Evolutionary conservation across 2,329 filamentous ascomycete genomes (phyloP).

Genomic region (Blastomyces emzantsi): DNA sequence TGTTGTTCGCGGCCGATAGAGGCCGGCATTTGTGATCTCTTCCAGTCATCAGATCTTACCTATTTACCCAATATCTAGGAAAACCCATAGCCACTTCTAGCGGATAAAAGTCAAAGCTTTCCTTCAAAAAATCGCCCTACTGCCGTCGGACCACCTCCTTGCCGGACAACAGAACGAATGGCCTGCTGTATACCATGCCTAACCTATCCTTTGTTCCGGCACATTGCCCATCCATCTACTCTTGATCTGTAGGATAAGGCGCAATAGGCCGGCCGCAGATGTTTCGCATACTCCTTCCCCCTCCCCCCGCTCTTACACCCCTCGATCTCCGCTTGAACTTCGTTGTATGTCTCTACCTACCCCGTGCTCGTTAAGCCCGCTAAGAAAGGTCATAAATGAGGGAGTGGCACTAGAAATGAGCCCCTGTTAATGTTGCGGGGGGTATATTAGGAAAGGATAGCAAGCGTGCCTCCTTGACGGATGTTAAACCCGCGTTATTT

Average conservation of each 20-base stretch:
- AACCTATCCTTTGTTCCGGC: background rate
- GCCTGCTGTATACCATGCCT: background rate
- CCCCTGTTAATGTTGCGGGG: background rate
- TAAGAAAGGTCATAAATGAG: background rate
- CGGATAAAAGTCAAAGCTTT: background rate
- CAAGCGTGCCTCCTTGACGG: background rate
- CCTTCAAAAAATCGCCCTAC: background rate
- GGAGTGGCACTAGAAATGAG: background rate
- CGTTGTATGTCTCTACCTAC: background rate
- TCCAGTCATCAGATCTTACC: background rate
- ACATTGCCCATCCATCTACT: background rate
- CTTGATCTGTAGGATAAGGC: background rate
- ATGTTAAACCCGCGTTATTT: too few species aligned
- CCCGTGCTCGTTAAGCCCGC: background rate
- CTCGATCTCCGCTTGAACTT: background rate
- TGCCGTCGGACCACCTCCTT: background rate
- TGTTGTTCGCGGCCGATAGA: background rate
- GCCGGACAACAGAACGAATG: background rate
- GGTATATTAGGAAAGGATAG: background rate
- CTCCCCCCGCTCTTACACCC: background rate
- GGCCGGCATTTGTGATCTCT: background rate
- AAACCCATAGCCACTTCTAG: background rate
- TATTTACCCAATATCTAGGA: background rate
- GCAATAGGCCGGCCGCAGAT: background rate
- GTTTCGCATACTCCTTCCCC: background rate